Evolutionary conservation across 1,139 yeast genomes (phyloP).

Genomic region (Candida mesenterica): DNA sequence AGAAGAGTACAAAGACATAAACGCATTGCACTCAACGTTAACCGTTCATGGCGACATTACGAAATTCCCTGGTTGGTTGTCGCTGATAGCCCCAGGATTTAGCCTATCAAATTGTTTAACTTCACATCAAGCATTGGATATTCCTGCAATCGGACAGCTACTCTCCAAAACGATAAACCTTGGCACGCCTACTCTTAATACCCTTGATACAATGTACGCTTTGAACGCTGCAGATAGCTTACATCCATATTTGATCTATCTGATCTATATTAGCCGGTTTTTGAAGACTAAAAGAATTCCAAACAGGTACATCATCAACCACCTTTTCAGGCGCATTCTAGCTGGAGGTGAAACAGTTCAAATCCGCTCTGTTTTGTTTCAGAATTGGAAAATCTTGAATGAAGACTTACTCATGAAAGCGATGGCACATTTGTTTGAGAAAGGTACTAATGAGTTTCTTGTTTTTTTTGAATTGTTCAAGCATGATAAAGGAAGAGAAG

Average conservation of each 20-base stretch:
- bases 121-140: neutral
- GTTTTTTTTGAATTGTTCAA: neutral
- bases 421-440: conserved; percentile 1
- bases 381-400: conserved; percentile 5
- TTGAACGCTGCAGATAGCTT: conserved; percentile 8
- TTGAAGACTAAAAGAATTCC: conserved; percentile 6
- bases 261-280: conserved; percentile 9
- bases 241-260: conserved; percentile 13
- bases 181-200: conserved; percentile 2
- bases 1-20: neutral
- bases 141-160: conserved; percentile 1
- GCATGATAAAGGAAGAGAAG: conserved; percentile 1
- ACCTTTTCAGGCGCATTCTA: conserved; percentile 9
- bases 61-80: conserved; percentile 15
- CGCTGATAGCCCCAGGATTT: conserved; percentile 8
- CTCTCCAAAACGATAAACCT: conserved; percentile 3
- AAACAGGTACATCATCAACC: conserved; percentile 14
- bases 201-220: conserved; percentile 12
- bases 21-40: neutral
- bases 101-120: conserved; percentile 6
- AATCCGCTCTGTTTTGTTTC: conserved; percentile 6
- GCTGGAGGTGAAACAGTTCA: conserved; percentile 4
- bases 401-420: conserved; percentile 7
- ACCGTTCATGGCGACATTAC: conserved; percentile 5
- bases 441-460: neutral